Evolutionary conservation across 2,329 filamentous ascomycete species (phyloP).

Genomic region (Claviceps pazoutovae): DNA sequence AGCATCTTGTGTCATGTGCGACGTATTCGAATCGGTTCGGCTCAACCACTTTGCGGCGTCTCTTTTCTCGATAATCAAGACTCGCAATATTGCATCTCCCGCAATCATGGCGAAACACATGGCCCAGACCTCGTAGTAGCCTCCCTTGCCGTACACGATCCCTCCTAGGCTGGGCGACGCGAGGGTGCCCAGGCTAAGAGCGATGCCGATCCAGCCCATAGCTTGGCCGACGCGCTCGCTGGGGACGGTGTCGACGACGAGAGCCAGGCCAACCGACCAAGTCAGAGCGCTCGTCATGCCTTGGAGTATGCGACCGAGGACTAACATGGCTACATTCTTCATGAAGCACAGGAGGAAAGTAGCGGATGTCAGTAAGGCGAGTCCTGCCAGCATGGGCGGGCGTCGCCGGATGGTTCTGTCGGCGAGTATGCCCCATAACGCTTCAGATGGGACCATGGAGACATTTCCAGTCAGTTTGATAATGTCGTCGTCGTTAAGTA

Average conservation of each 20-base stretch:
- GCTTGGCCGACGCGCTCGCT: conserved; percentile 17
- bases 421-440: conserved; percentile 22
- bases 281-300: conserved; percentile 20
- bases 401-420: conserved; percentile 20
- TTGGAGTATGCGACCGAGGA: conserved; percentile 19
- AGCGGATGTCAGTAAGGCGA: conserved; percentile 16
- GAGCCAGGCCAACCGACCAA: conserved; percentile 23
- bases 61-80: conserved; percentile 20
- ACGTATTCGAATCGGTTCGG: neutral
- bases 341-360: conserved; percentile 20
- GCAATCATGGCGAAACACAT: conserved; percentile 23
- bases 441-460: conserved; percentile 7
- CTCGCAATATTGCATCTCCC: conserved; percentile 18
- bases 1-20: neutral
- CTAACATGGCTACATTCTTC: conserved; percentile 17
- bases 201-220: conserved; percentile 21
- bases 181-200: conserved; percentile 19
- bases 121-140: conserved; percentile 21
- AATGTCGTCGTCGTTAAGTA: neutral
- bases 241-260: conserved; percentile 21
- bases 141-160: conserved; percentile 18
- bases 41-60: conserved; percentile 15
- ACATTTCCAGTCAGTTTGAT: neutral
- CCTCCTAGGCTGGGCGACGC: conserved; percentile 20
- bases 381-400: conserved; percentile 20